Conservation (phyloP, 371 early-diverging fungal genomes). For the Nematocida ausubeli region DNA sequence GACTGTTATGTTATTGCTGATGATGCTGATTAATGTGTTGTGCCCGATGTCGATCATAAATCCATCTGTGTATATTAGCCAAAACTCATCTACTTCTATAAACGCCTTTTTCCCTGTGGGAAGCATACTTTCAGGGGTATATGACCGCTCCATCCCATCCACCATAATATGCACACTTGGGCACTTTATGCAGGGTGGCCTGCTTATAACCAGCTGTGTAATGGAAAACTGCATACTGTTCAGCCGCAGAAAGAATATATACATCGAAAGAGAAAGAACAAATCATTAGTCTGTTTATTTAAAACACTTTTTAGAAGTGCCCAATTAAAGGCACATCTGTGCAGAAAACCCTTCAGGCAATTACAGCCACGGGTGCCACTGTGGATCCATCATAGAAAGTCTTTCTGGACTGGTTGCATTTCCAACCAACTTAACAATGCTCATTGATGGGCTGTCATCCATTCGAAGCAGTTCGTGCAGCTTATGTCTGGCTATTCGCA, state of each 20-base stretch:
- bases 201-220: slow-evolving; percentile 42
- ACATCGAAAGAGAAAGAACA: not conserved
- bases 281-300: slow-evolving; percentile 24
- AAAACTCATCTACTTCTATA: slow-evolving; percentile 31
- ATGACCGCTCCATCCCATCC: not conserved
- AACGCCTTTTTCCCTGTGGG: slow-evolving; percentile 3
- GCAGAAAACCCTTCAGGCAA: not conserved
- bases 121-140: not conserved
- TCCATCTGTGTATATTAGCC: slow-evolving; percentile 42
- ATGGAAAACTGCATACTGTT: slow-evolving; percentile 11
- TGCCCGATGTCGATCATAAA: not conserved
- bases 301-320: not conserved
- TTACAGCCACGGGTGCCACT: slow-evolving; percentile 60
- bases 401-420: slow-evolving; percentile 52
- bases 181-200: not conserved
- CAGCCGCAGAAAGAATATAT: not conserved
- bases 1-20: not conserved
- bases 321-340: not conserved
- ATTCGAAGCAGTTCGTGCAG: slow-evolving; percentile 9
- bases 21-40: not conserved
- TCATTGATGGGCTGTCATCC: slow-evolving; percentile 11
- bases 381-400: slow-evolving; percentile 55
- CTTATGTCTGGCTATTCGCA: slow-evolving; percentile 25
- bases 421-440: slow-evolving; percentile 41
- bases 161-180: not conserved